Conservation (phyloP, 148 eudicot genomes). For the Oxyria digyna region DNA sequence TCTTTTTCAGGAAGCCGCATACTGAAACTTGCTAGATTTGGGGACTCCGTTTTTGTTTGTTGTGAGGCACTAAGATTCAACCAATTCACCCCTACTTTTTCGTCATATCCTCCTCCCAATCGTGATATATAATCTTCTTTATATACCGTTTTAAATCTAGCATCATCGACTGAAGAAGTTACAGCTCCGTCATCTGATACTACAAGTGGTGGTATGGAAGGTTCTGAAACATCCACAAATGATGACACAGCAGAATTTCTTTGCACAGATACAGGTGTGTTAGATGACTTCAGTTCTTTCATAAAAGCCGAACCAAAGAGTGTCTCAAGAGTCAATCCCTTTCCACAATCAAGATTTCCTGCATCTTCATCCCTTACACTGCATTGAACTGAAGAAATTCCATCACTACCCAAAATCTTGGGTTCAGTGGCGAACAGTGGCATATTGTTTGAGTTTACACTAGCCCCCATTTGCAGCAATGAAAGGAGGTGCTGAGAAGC, state of each 20-base stretch:
- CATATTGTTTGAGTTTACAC: conserved; percentile 16
- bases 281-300: conserved; percentile 72
- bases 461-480: conserved; percentile 48
- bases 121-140: conserved; percentile 16
- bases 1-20: conserved; percentile 62
- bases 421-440: conserved; percentile 14
- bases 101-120: conserved; percentile 22
- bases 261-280: conserved; percentile 66
- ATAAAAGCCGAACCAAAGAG: conserved; percentile 87
- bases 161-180: conserved; percentile 19
- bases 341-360: conserved; percentile 23
- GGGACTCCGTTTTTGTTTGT: conserved; percentile 20
- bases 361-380: conserved; percentile 22
- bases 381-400: conserved; percentile 12
- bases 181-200: conserved; percentile 13
- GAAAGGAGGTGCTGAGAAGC: conserved; percentile 86
- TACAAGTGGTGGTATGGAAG: conserved; percentile 17
- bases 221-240: conserved; percentile 21
- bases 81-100: conserved; percentile 25
- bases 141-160: conserved; percentile 19
- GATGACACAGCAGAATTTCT: conserved; percentile 33
- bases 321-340: conserved; percentile 57
- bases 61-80: conserved; percentile 32
- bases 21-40: conserved; percentile 28
- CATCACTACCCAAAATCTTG: conserved; percentile 15